Conservation (phyloP, 2,329 filamentous ascomycete species). For the Diaporthe citrichinensis region DNA sequence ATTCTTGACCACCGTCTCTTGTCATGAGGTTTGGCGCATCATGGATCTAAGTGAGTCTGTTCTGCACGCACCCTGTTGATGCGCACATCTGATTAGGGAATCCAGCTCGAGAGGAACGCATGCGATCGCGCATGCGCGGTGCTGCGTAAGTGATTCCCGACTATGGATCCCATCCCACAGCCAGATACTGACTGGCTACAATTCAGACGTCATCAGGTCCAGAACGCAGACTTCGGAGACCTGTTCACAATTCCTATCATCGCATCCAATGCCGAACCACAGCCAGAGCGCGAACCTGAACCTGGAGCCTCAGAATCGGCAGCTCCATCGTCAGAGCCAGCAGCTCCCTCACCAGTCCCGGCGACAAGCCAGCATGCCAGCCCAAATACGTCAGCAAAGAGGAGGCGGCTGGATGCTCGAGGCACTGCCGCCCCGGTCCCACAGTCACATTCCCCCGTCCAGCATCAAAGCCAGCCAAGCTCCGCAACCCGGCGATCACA, state of each 20-base stretch:
- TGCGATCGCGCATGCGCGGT: constrained; percentile 76
- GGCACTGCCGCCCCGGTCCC: constrained; percentile 41
- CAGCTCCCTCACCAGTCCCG: constrained; percentile 42
- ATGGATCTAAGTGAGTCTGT: constrained; percentile 53
- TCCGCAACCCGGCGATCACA: constrained; percentile 36
- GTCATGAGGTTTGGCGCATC: constrained; percentile 33
- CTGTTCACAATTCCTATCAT: constrained; percentile 53
- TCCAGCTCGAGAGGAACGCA: constrained; percentile 71
- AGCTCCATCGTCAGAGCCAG: constrained; percentile 29
- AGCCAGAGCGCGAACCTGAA: constrained; percentile 40
- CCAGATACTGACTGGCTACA: constrained; percentile 10
- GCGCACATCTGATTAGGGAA: constrained; percentile 35
- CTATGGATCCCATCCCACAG: neutral
- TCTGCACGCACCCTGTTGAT: neutral
- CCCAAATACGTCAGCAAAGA: constrained; percentile 65
- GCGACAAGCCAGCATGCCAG: constrained; percentile 54
- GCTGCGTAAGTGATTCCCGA: constrained; percentile 65
- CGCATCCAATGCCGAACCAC: constrained; percentile 39
- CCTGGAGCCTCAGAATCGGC: constrained; percentile 37
- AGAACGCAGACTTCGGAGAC: constrained; percentile 72
- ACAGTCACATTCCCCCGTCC: constrained; percentile 9
- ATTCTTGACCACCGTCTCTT: neutral
- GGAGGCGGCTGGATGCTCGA: constrained; percentile 53
- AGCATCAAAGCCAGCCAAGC: constrained; percentile 6
- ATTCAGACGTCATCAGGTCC: constrained; percentile 67